Evolutionary conservation across 495 filamentous ascomycete species (phyloP).

Genomic region (Penicillium silybi): DNA sequence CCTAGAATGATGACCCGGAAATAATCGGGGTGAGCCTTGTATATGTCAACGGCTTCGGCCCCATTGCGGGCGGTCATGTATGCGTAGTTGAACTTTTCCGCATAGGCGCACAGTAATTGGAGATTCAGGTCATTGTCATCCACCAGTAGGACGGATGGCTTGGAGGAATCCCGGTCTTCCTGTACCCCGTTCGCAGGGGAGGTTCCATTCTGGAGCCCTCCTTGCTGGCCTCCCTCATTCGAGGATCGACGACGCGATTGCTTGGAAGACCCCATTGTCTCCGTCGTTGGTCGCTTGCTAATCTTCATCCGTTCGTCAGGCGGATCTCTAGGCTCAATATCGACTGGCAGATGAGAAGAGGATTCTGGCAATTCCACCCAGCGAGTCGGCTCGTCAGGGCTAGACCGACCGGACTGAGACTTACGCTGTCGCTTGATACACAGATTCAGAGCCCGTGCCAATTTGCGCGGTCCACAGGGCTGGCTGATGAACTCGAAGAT

Average conservation of each 20-base stretch:
- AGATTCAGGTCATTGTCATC: slow-evolving; percentile 77
- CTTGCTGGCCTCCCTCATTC: slow-evolving; percentile 30
- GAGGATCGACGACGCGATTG: background rate
- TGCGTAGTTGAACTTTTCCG: slow-evolving; percentile 41
- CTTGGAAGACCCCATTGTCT: slow-evolving; percentile 9
- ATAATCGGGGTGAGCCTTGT: slow-evolving; percentile 19
- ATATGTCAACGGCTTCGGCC: slow-evolving; percentile 47
- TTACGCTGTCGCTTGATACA: slow-evolving; percentile 23
- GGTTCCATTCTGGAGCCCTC: background rate
- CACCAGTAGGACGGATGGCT: slow-evolving; percentile 51
- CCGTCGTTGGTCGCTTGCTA: slow-evolving; percentile 17
- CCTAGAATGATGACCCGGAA: slow-evolving; percentile 52
- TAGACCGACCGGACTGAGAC: background rate
- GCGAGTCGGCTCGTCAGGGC: slow-evolving; percentile 14
- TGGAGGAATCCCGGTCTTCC: background rate
- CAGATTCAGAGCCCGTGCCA: slow-evolving; percentile 20
- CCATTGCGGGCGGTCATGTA: slow-evolving; percentile 45
- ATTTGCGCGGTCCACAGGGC: slow-evolving; percentile 29
- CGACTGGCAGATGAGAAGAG: slow-evolving; percentile 15
- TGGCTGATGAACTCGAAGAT: slow-evolving; percentile 31
- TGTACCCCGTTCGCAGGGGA: slow-evolving; percentile 42
- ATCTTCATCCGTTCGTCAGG: slow-evolving; percentile 18
- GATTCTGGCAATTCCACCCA: slow-evolving; percentile 27
- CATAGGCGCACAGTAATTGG: slow-evolving; percentile 56
- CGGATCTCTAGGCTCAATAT: slow-evolving; percentile 10